phyloP scores from a whole-genome alignment of 108 stramenopile species.

The Skeletonema menzelii region DNA sequence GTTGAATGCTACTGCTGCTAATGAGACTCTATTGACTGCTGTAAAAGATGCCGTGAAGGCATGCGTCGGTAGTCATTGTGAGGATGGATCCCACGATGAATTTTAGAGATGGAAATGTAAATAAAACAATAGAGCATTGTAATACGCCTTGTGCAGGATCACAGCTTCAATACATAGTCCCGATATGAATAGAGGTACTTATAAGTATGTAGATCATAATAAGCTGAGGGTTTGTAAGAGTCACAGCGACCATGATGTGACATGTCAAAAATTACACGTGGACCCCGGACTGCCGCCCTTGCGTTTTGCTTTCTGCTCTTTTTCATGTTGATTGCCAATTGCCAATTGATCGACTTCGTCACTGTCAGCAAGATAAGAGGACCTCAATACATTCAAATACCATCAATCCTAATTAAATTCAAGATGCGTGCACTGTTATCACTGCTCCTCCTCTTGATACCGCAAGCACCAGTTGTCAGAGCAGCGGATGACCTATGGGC shows the following conservation, averaged over 20 bases:
- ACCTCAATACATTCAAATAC: too few species aligned
- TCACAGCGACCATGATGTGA: too few species aligned
- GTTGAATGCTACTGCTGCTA: slow-evolving; percentile 9
- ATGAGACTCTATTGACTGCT: background rate
- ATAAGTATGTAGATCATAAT: too few species aligned
- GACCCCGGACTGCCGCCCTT: too few species aligned
- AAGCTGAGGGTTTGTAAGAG: too few species aligned
- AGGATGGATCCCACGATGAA: background rate
- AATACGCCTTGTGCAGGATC: too few species aligned
- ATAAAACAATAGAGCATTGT: background rate
- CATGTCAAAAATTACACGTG: background rate
- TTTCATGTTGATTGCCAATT: too few species aligned
- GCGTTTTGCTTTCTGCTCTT: too few species aligned
- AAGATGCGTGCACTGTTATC: background rate
- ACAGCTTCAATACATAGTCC: too few species aligned
- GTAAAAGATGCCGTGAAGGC: slow-evolving; percentile 1
- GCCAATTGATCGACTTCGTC: background rate
- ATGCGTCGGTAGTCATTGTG: background rate
- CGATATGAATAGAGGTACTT: too few species aligned
- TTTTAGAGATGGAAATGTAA: background rate
- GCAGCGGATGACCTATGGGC: slow-evolving; percentile 34
- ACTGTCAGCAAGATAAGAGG: too few species aligned
- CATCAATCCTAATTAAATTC: background rate
- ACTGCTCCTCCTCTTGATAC: background rate
- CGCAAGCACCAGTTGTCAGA: background rate